Base-by-base conservation (phyloP, 805 yeast species). In the Candida anglica region DNA sequence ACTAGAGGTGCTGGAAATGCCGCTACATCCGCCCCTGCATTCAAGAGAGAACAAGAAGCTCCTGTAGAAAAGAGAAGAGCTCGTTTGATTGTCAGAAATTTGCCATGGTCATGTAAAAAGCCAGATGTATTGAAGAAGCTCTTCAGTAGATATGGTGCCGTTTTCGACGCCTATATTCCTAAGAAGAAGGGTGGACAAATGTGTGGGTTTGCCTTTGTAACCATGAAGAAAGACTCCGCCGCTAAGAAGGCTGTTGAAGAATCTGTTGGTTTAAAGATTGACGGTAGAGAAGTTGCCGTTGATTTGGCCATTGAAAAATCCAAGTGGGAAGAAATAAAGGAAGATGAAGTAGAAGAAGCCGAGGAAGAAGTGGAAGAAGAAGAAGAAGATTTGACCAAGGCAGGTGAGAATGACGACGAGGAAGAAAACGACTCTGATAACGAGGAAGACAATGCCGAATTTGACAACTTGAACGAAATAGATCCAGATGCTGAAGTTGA, bases 171-270 rank as follows among this genome's bases (percentile, higher is more conserved):
- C 0, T 77, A 79, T 46, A 86, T 93, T 45, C 98, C 98, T 30
- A 77, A 86, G 50, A 86, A 85, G 52, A 71, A 75, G 30, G 94
- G 87, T 32, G 96, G 96, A 11, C 80, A 76, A 55, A 84, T 93
- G 93, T 67, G 82, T 40, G 98, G 98, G 8, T 93, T 91, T 72
- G 98, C 88, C 0, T 93, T 93, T 58, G 88, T 93, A 7, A 83
- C 93, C 1, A 84, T 93, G 95, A 78, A 78, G 51, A 86, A 82
- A 50, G 70, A 78, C 41, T 62, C 75, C 19, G 77, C 81, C 42
- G 98, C 98, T 32, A 81, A 77, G 46, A 70, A 66, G 37, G 98
- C 96, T 1, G 78, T 89, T 22, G 85, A 85, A 47, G 87, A 73
- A 21, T 68, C 79, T 15, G 73, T 69, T 33, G 95, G 84, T 6